Evolutionary conservation across 805 yeast genomes (phyloP).

Genomic region (Limtongozyma cylindracea): DNA sequence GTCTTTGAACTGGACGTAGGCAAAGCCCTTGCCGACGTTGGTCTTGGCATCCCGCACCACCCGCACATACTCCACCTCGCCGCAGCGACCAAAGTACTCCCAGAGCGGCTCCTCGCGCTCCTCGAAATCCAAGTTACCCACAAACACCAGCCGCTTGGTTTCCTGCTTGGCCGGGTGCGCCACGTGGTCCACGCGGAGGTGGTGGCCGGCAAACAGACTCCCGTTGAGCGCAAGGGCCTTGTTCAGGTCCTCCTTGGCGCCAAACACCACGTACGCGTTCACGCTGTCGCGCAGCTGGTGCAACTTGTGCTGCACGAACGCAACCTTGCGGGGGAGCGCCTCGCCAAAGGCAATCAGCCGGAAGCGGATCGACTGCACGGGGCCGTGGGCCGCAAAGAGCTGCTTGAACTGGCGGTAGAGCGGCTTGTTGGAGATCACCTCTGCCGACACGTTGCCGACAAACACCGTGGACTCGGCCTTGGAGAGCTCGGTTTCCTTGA

Average conservation of each 20-base stretch:
- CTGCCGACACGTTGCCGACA: constrained; percentile 59
- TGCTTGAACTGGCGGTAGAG: constrained; percentile 38
- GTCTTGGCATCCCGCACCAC: constrained; percentile 82
- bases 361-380: constrained; percentile 59
- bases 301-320: constrained; percentile 57
- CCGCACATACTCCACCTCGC: constrained; percentile 61
- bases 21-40: constrained; percentile 93
- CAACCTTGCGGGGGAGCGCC: constrained; percentile 76
- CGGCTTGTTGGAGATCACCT: constrained; percentile 37
- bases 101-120: constrained; percentile 78
- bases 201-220: constrained; percentile 38
- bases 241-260: constrained; percentile 19
- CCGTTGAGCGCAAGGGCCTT: constrained; percentile 38
- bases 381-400: constrained; percentile 24
- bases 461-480: constrained; percentile 73
- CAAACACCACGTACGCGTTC: constrained; percentile 74
- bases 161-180: constrained; percentile 78
- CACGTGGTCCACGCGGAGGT: constrained; percentile 79
- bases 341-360: constrained; percentile 81
- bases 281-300: constrained; percentile 59
- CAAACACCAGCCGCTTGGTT: constrained; percentile 61
- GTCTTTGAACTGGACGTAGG: constrained; percentile 76
- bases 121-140: constrained; percentile 86
- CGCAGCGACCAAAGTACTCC: constrained; percentile 37
- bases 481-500: constrained; percentile 47